Conservation (phyloP, 75 land plant species). For the Sequoia sempervirens region DNA sequence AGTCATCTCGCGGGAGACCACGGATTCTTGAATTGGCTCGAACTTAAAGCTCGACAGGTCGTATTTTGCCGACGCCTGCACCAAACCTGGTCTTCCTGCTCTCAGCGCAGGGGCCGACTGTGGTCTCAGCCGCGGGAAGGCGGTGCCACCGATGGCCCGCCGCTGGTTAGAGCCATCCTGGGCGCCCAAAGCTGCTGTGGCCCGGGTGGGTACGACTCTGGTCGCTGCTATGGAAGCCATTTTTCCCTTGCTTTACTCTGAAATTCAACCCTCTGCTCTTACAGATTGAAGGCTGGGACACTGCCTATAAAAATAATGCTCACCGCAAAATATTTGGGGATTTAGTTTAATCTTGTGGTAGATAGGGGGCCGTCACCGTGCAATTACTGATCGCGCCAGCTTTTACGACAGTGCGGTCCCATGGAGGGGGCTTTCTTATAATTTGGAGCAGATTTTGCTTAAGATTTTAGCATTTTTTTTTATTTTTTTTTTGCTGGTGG, state of each 20-base stretch:
- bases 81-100: not conserved
- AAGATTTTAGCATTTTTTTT: too few relatives aligned
- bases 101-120: not conserved
- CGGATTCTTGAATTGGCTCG: constrained; percentile 87
- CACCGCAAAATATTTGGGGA: too few relatives aligned
- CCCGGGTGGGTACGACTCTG: not conserved
- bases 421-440: too few relatives aligned
- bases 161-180: not conserved
- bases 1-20: constrained; percentile 96
- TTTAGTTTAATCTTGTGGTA: too few relatives aligned
- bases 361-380: too few relatives aligned
- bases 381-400: too few relatives aligned
- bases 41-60: constrained; percentile 62
- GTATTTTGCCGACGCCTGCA: constrained; percentile 37
- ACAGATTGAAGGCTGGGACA: not conserved
- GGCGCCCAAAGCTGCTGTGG: not conserved
- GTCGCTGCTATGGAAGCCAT: constrained; percentile 6
- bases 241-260: not conserved
- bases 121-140: not conserved
- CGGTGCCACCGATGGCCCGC: not conserved
- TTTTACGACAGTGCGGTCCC: too few relatives aligned
- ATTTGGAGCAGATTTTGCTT: too few relatives aligned
- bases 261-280: not conserved
- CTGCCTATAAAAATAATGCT: too few relatives aligned
- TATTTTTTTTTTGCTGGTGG: too few relatives aligned